phyloP scores from a whole-genome alignment of 257 asterid species.

The Solanum lycopersicoides region DNA sequence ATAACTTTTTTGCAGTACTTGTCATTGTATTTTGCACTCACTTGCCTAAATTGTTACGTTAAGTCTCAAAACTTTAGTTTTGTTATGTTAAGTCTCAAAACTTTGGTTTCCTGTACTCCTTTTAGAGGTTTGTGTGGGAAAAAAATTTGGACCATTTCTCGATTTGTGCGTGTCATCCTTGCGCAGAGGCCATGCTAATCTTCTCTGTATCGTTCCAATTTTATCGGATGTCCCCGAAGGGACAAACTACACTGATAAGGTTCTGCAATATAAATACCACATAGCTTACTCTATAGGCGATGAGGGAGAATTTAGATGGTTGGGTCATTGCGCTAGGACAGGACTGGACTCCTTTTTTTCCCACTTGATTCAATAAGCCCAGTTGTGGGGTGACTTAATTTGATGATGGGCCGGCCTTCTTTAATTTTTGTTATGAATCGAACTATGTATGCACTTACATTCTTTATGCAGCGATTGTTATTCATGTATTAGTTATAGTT shows the following conservation, averaged over 20 bases:
- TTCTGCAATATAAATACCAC: not conserved
- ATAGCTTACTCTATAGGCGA: not conserved
- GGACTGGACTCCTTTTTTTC: not conserved
- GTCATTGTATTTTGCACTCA: not conserved
- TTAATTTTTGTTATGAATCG: too few relatives aligned
- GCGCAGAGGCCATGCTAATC: slow-evolving; percentile 34
- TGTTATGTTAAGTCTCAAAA: too few relatives aligned
- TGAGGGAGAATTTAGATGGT: not conserved
- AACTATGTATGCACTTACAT: too few relatives aligned
- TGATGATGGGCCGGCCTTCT: not conserved
- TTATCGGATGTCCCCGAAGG: slow-evolving; percentile 36
- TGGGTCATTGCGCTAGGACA: not conserved
- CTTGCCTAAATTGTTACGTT: not conserved
- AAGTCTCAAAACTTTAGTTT: not conserved
- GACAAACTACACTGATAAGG: not conserved
- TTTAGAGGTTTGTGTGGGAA: not conserved
- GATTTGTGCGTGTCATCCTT: not conserved
- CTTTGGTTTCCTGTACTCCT: not conserved
- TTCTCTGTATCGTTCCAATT: slow-evolving; percentile 30
- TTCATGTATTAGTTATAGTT: too few relatives aligned
- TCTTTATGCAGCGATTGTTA: too few relatives aligned
- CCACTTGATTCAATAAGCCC: not conserved
- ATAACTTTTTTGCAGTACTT: not conserved
- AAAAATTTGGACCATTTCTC: not conserved
- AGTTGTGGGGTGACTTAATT: not conserved